phyloP scores from a whole-genome alignment of 1,284 basidiomycete species.

The Neotropicomus parvogracilis region DNA sequence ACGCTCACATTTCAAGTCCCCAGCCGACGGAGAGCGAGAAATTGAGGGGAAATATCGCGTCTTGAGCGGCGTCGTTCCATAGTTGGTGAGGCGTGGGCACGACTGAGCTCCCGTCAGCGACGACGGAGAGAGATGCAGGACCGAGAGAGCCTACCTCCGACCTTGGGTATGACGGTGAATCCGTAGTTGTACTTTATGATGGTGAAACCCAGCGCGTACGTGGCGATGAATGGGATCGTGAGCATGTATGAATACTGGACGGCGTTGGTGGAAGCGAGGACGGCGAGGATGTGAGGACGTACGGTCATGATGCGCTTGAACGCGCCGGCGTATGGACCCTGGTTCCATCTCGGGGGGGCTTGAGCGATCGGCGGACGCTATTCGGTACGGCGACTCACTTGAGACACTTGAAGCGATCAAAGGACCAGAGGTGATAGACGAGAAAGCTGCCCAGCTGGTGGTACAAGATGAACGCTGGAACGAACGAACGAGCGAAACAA shows the following conservation, averaged over 20 bases:
- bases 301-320: constrained; percentile 82
- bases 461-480: too few relatives aligned
- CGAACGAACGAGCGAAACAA: too few relatives aligned
- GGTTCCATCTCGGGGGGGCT: constrained; percentile 53
- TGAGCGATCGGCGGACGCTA: too few relatives aligned
- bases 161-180: constrained; percentile 41
- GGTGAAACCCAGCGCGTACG: constrained; percentile 60
- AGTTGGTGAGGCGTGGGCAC: constrained; percentile 57
- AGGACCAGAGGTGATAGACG: constrained; percentile 71
- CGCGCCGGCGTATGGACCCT: constrained; percentile 58
- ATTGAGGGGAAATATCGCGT: constrained; percentile 58
- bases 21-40: constrained; percentile 62
- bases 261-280: background rate
- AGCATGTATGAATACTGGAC: constrained; percentile 67
- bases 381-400: constrained; percentile 39
- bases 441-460: constrained; percentile 58
- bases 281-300: constrained; percentile 22
- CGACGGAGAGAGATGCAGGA: background rate
- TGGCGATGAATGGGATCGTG: constrained; percentile 55
- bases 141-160: constrained; percentile 47
- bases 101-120: constrained; percentile 40
- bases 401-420: constrained; percentile 70
- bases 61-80: constrained; percentile 48
- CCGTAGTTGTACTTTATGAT: constrained; percentile 71
- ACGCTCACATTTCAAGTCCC: constrained; percentile 65